Base-by-base conservation (phyloP, 345 rosid species). In the Boechera divaricarpa region DNA sequence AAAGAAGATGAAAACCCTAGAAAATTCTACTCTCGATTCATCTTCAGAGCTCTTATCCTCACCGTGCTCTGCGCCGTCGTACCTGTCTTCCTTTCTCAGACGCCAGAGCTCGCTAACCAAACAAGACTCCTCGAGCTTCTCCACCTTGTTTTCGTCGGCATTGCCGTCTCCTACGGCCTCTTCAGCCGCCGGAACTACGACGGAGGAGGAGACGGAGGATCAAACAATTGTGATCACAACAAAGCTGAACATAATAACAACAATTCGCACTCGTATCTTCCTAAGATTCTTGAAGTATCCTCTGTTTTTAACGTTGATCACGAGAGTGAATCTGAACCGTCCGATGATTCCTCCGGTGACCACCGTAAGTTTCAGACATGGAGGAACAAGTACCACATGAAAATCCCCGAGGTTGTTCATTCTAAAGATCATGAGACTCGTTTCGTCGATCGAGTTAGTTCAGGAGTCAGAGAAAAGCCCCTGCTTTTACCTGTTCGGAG, bases 111-210 rank as follows among this genome's bases (percentile, higher is more conserved):
- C 77, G 82, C 92, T 78, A 86, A 85, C 83, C 93, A 90, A 79
- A 83, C 87, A 38, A 73, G 84, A 76, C 49, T 76, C 91, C 78
- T 86, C 87, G 99, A 93, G 86, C 88, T 96, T 79, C 92, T 96
- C 42, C 99, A 93, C 84, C 90, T 96, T 9, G 35, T 96, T 61
- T 82, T 96, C 35, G 97, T 96, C 64, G 99, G 99, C 7, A 90
- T 96, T 69, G 99, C 97, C 21, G 93, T 96, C 77, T 93, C 99
- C n/a, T 96, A 91, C 72, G 99, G 99, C 42, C 91, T 93, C 12
- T 93, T 96, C 76, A 91, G 98, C 84, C 68, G 84, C 51, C 76
- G 89, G 26, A 87, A 86, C 36, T 84, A 86, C 12, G 93, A 87
- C 24, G 73, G 79, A 5, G 85, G 84, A 4, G 86, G 83, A 35